A percentile compares a stretch with the other conserved stretches of the same genome.
Conservation (phyloP, 1,139 yeast genomes). For the Magnusiomyces tetraspermus region DNA sequence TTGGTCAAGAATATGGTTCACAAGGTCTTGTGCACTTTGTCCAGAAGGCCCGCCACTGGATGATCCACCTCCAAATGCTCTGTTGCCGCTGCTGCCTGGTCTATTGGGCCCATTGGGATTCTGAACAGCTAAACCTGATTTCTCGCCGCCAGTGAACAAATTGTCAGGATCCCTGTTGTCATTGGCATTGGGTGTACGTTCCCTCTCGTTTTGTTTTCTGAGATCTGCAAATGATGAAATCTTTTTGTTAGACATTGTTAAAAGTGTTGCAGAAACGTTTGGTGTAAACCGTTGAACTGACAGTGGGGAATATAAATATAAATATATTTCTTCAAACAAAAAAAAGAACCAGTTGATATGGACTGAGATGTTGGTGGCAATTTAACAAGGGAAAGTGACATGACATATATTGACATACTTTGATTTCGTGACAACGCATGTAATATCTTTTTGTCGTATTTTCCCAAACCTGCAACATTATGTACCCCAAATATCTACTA, state of each 20-base stretch:
- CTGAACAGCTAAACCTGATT: constrained; percentile 87
- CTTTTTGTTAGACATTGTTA: constrained; percentile 19
- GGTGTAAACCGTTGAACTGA: too few relatives aligned
- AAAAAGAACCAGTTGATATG: too few relatives aligned
- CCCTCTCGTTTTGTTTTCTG: constrained; percentile 20
- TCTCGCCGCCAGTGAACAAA: constrained; percentile 90
- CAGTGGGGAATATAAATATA: too few relatives aligned
- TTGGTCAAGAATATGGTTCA: constrained; percentile 49
- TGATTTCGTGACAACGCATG: too few relatives aligned
- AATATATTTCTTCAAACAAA: too few relatives aligned
- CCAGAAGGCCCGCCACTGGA: constrained; percentile 25
- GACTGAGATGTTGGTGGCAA: too few relatives aligned
- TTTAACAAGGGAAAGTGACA: too few relatives aligned
- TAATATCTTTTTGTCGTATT: too few relatives aligned
- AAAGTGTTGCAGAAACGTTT: too few relatives aligned
- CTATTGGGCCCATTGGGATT: constrained; percentile 77
- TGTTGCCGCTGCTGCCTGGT: constrained; percentile 9
- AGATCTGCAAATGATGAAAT: constrained; percentile 39
- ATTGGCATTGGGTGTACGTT: neutral
- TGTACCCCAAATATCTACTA: too few relatives aligned
- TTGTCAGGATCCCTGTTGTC: constrained; percentile 12
- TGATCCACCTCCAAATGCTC: constrained; percentile 12
- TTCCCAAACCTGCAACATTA: too few relatives aligned
- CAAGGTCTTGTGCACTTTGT: constrained; percentile 30
- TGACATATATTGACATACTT: too few relatives aligned